These are phyloP conservation scores for Pseudocercospora pini-densiflorae DNA, from an alignment of 2,329 filamentous ascomycete species.

Conservation along the genomic window DNA sequence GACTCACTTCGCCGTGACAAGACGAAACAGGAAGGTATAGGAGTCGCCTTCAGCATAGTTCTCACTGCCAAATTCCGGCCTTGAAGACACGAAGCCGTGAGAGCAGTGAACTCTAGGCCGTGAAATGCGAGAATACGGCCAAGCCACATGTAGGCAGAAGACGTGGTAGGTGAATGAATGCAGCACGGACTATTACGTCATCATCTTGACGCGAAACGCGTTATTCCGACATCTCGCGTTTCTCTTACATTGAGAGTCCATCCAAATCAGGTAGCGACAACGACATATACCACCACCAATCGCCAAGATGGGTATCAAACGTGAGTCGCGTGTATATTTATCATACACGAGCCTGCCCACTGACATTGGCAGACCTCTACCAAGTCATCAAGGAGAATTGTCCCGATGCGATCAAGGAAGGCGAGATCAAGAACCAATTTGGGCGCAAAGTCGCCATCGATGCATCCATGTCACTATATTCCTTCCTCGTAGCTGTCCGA, in stretches of 20 bases:
- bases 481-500: constrained; percentile 95
- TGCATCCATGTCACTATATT: constrained; percentile 95
- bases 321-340: constrained; percentile 27
- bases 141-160: not conserved
- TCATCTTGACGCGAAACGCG: not conserved
- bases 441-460: constrained; percentile 78
- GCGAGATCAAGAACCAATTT: constrained; percentile 99
- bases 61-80: too few relatives aligned
- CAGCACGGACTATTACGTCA: not conserved
- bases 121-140: not conserved
- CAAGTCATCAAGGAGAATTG: constrained; percentile 66
- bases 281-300: constrained; percentile 6
- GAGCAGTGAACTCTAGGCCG: not conserved
- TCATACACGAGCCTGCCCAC: not conserved
- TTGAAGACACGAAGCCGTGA: not conserved
- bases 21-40: constrained; percentile 5
- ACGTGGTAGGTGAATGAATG: not conserved
- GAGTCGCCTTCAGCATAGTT: not conserved
- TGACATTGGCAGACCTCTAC: constrained; percentile 44
- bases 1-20: not conserved
- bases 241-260: not conserved
- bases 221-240: not conserved
- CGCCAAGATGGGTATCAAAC: constrained; percentile 44
- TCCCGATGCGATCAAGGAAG: constrained; percentile 92
- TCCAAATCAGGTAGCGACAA: not conserved